phyloP scores from a whole-genome alignment of 225 moss, liverwort and hornwort species.

The Sphagnum tenellum region DNA sequence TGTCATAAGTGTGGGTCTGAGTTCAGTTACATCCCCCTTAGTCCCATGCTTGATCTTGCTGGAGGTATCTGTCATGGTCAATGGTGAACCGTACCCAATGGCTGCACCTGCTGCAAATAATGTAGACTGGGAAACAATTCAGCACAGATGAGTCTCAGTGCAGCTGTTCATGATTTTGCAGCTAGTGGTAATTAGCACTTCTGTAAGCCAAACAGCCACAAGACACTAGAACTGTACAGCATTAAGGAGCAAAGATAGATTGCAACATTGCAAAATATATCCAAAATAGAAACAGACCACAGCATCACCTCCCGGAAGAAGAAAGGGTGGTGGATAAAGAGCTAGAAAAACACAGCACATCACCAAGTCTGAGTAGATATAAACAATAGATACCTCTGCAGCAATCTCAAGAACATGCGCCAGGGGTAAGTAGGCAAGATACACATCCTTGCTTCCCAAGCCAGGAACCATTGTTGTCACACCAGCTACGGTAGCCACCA shows the following conservation, averaged over 20 bases:
- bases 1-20: slow-evolving; percentile 85
- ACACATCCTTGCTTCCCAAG: slow-evolving; percentile 48
- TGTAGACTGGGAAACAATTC: slow-evolving; percentile 47
- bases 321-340: too few species aligned
- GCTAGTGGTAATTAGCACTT: too few species aligned
- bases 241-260: too few species aligned
- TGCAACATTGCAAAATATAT: too few species aligned
- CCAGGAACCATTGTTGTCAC: slow-evolving; percentile 52
- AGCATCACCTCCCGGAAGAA: too few species aligned
- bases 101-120: slow-evolving; percentile 59
- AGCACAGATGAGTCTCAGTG: background rate
- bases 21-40: slow-evolving; percentile 72
- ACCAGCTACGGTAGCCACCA: slow-evolving; percentile 79
- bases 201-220: too few species aligned
- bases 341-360: too few species aligned
- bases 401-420: slow-evolving; percentile 89
- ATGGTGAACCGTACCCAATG: slow-evolving; percentile 87
- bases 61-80: slow-evolving; percentile 89
- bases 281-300: too few species aligned
- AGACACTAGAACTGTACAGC: too few species aligned
- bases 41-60: slow-evolving; percentile 89
- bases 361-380: background rate
- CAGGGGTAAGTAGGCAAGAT: slow-evolving; percentile 87
- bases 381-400: slow-evolving; percentile 46
- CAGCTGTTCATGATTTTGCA: too few species aligned